A percentile compares a stretch with the other conserved stretches of the same genome.
phyloP scores from a whole-genome alignment of 1,284 basidiomycete genomes.

The Ceratobasidium sp. region DNA sequence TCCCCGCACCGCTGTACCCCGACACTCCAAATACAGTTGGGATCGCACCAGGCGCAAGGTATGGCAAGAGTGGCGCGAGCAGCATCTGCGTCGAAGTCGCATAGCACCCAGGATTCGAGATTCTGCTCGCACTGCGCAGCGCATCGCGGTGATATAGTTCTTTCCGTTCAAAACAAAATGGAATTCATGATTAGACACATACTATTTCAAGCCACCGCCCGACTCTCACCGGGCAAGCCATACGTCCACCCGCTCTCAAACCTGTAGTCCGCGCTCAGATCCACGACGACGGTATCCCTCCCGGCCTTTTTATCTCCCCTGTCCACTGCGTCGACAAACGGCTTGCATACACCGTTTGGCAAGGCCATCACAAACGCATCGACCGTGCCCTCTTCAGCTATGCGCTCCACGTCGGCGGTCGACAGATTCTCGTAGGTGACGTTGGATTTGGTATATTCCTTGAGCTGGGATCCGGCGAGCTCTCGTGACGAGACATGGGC shows the following conservation, averaged over 20 bases:
- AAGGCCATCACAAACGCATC: slow-evolving; percentile 99
- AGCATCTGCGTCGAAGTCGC: slow-evolving; percentile 94
- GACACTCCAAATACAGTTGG: slow-evolving; percentile 94
- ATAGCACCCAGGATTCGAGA: slow-evolving; percentile 98
- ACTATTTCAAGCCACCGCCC: slow-evolving; percentile 25
- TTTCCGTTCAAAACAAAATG: slow-evolving; percentile 56
- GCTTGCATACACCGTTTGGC: slow-evolving; percentile 96
- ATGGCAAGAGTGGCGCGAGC: slow-evolving; percentile 85
- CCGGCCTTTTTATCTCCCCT: slow-evolving; percentile 69
- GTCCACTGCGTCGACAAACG: slow-evolving; percentile 96
- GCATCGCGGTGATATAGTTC: slow-evolving; percentile 87
- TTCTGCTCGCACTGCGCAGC: slow-evolving; percentile 79
- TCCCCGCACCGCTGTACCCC: slow-evolving; percentile 96
- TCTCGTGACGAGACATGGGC: slow-evolving; percentile 97
- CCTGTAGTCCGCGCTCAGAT: slow-evolving; percentile 94
- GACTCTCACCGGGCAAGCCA: slow-evolving; percentile 94
- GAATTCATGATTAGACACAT: slow-evolving; percentile 28
- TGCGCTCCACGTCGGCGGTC: slow-evolving; percentile 77
- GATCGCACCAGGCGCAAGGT: slow-evolving; percentile 69
- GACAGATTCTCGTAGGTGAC: slow-evolving; percentile 86
- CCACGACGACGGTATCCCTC: slow-evolving; percentile 82
- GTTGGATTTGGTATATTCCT: slow-evolving; percentile 83
- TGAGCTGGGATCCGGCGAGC: slow-evolving; percentile 83
- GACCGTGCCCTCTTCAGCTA: slow-evolving; percentile 89
- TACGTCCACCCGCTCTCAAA: slow-evolving; percentile 95